A percentile compares a stretch with the other conserved stretches of the same genome.
These are phyloP conservation scores for Lomentospora prolificans DNA, from an alignment of 2,329 filamentous ascomycete genomes.

Conservation along the genomic window DNA sequence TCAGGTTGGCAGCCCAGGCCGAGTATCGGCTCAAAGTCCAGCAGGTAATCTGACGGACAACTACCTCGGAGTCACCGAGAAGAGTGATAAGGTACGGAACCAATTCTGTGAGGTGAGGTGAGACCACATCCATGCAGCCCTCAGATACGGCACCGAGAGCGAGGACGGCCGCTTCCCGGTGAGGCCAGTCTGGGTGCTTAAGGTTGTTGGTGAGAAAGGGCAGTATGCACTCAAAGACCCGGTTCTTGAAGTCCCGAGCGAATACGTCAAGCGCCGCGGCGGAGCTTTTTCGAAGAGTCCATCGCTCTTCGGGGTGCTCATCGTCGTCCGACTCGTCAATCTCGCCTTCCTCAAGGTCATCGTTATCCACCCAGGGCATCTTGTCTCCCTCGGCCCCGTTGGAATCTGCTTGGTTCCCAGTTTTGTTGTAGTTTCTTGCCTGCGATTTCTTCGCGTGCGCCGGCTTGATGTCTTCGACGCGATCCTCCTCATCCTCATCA, in stretches of 20 bases:
- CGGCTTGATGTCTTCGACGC: slow-evolving; percentile 83
- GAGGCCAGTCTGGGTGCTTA: slow-evolving; percentile 79
- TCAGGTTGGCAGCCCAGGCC: slow-evolving; percentile 74
- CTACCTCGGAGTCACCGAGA: slow-evolving; percentile 73
- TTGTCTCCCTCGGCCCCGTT: slow-evolving; percentile 35
- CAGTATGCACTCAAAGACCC: slow-evolving; percentile 84
- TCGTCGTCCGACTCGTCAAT: slow-evolving; percentile 69
- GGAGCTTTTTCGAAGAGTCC: slow-evolving; percentile 95
- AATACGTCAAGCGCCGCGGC: slow-evolving; percentile 92
- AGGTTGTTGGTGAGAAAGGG: slow-evolving; percentile 89
- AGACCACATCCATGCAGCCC: slow-evolving; percentile 82
- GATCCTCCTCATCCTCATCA: slow-evolving; percentile 86
- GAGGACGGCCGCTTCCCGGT: slow-evolving; percentile 87
- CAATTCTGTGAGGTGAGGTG: slow-evolving; percentile 81
- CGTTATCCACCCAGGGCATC: slow-evolving; percentile 54
- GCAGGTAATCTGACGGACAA: slow-evolving; percentile 93
- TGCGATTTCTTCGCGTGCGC: slow-evolving; percentile 69
- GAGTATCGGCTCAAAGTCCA: slow-evolving; percentile 96
- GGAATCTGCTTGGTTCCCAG: slow-evolving; percentile 27
- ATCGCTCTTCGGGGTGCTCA: slow-evolving; percentile 77
- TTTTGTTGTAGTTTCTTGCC: slow-evolving; percentile 35
- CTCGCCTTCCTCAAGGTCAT: slow-evolving; percentile 79
- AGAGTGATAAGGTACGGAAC: slow-evolving; percentile 84
- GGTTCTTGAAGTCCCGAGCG: slow-evolving; percentile 76
- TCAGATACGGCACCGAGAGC: slow-evolving; percentile 91